These are phyloP conservation scores for Bruguiera hainesii DNA, from an alignment of 441 rosid species.

Conservation along the genomic window DNA sequence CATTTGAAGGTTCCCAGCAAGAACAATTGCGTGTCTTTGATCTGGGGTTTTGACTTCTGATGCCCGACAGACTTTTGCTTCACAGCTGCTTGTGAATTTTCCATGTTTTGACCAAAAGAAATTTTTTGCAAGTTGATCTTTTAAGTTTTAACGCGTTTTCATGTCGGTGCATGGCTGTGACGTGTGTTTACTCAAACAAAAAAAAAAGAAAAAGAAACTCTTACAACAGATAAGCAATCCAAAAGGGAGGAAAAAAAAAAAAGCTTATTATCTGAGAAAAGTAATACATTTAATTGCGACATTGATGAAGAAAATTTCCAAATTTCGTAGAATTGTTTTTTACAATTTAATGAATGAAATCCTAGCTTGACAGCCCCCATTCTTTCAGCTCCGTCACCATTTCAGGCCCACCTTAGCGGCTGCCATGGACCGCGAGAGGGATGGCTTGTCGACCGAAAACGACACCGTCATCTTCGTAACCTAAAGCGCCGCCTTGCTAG, in stretches of 20 bases:
- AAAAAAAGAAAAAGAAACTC: no score
- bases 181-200: background rate
- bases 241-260: no score
- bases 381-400: conserved; percentile 57
- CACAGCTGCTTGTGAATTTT: background rate
- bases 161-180: conserved; percentile 18
- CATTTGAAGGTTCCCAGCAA: background rate
- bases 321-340: no score
- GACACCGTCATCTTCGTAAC: conserved; percentile 70
- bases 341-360: background rate
- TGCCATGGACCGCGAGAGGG: conserved; percentile 28
- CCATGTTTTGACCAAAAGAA: background rate
- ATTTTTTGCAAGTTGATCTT: background rate
- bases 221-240: no score
- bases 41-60: conserved; percentile 11
- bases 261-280: no score
- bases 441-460: conserved; percentile 50
- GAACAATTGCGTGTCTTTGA: conserved; percentile 6
- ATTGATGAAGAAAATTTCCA: no score
- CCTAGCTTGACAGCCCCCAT: background rate
- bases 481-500: conserved; percentile 54
- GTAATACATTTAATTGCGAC: no score
- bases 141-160: conserved; percentile 8
- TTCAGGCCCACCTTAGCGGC: conserved; percentile 61
- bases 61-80: background rate